phyloP scores from a whole-genome alignment of 768 basidiomycete species.

The Tulasnella sp. region DNA sequence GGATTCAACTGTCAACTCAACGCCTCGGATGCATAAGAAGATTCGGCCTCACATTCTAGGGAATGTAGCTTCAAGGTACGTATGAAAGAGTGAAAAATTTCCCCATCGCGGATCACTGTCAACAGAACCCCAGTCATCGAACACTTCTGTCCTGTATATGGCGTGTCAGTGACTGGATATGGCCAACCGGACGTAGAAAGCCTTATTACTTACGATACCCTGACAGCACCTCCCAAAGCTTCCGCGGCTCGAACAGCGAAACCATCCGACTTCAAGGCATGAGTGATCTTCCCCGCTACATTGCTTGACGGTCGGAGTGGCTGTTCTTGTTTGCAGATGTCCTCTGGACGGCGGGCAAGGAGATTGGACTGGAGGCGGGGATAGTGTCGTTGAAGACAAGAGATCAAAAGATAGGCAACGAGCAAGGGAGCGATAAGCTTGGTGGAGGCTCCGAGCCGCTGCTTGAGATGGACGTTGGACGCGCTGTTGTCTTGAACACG shows the following conservation, averaged over 20 bases:
- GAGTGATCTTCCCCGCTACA: neutral
- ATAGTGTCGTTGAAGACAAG: neutral
- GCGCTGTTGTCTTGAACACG: neutral
- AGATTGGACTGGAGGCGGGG: neutral
- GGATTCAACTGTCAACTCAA: neutral
- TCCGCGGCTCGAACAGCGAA: neutral
- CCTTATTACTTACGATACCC: neutral
- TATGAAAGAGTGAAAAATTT: constrained; percentile 57
- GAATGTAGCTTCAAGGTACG: constrained; percentile 61
- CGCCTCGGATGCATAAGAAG: neutral
- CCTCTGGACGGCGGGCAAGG: neutral
- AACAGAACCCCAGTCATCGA: constrained; percentile 54
- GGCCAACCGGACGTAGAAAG: too few relatives aligned
- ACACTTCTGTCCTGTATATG: constrained; percentile 53
- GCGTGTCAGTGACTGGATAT: neutral
- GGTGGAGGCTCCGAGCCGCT: neutral
- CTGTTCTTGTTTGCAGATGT: neutral
- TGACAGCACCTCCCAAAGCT: constrained; percentile 2
- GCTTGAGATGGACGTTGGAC: neutral
- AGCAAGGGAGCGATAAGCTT: neutral
- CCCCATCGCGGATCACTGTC: constrained; percentile 60
- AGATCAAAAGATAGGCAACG: neutral
- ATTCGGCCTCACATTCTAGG: constrained; percentile 56
- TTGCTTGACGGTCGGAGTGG: neutral
- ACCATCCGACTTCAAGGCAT: neutral